Evolutionary conservation across 495 filamentous ascomycete genomes (phyloP), one percentile per base, ranked within the genome.

Genomic region (Copromyces sp.): DNA sequence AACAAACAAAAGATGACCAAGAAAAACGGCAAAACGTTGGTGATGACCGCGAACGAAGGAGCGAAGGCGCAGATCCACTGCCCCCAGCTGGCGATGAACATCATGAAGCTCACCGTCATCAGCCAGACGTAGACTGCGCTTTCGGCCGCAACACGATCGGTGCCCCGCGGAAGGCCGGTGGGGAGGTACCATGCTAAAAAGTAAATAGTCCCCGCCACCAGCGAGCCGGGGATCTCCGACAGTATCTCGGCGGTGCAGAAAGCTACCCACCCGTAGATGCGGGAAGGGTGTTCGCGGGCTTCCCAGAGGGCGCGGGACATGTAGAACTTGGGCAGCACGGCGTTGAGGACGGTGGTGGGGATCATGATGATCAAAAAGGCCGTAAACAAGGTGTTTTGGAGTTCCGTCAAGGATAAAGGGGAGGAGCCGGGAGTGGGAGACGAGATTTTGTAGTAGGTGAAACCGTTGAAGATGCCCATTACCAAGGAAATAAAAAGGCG

Each of bases 11-110:
- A 90, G 77, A 91, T 89, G 79, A 93, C 91, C 79, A 94, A 90
- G 86, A 95, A 94, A 82, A 93, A 93, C 4, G 91, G 91, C 41
- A 80, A 73, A 6, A 89, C 83, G 81, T 95, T 94, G 65, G 88
- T 88, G 77, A 94, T 93, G 76, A 95, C 90, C 4, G 91, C 92
- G 83, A 94, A 93, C 8, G 84, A 89, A 1, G 92, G 92, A 0
- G 93, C 90, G 81, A 93, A 92, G 5, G 93, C 90, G 77, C 89
- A 91, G 74, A 94, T 93, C 90, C 91, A 94, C 77, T 95, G 93
- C 35, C 93, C 92, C 91, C 91, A 94, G 72, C 86, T 89, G 7
- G 87, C 86, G 74, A 89, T 85, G 86, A 95, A 95, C 39, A 95
- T 81, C 86, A 90, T 93, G 83, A 95, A 94, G 0, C 95, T 86